Base-by-base conservation (phyloP, 345 rosid genomes). In the Aquilaria yunnanensis region DNA sequence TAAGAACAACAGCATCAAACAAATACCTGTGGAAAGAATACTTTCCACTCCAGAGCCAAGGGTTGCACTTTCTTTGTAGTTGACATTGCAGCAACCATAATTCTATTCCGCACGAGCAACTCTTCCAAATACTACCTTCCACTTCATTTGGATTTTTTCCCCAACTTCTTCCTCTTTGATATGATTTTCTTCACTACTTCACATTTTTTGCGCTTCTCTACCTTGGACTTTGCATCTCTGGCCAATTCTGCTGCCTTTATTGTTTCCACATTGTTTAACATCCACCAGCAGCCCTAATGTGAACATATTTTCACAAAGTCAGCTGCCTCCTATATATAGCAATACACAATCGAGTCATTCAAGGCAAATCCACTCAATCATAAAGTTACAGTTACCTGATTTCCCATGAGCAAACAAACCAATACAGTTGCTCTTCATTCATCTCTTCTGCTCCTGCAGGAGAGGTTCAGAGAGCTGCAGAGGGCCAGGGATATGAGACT, bases 361-460 rank as follows among this genome's bases (percentile, higher is more conserved):
- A 4, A 57, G 14, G 41, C 13, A 49, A 62, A 10, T 58, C 51
- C 46, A 56, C n/a, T 43, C 33, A 41, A 0, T 30, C 47, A 13
- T 45, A 37, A 5, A 0, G 32, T 30, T 14, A 51, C 5, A 9
- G 29, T 37, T 65, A 37, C 43, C 43, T 31, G 32, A 51, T 9
- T 13, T 52, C 58, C 16, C n/a, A 77, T 69, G 79, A 72, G 56
- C 43, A 61, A 75, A 72, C 71, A 77, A 67, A 74, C 61, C n/a
- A 73, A 65, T 14, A 63, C 67, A 6, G 37, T 70, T 2, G 59
- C 59, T 56, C 53, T 55, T 48, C 78, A 66, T 33, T 74, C 79
- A 69, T 77, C 85, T 66, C 80, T 78, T 52, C 74, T 75, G 51
- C 75, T 80, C 30, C 46, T 78, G 70, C 85, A 72, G 52, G 83